Conservation (phyloP, 495 filamentous ascomycete species). For the Thozetella sp. region DNA sequence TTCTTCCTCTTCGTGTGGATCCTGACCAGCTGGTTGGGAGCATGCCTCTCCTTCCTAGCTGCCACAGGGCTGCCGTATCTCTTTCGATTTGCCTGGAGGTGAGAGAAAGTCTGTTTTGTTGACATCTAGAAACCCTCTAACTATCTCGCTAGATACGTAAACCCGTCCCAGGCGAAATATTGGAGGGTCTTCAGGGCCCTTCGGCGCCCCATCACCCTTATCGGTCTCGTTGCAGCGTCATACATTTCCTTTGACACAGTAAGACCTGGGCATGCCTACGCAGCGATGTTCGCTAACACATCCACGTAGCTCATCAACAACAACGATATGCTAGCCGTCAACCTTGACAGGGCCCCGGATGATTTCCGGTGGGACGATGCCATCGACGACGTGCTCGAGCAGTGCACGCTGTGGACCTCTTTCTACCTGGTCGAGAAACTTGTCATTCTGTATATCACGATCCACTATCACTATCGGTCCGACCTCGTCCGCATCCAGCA, state of each 20-base stretch:
- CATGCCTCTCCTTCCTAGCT: not conserved
- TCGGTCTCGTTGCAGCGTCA: conserved; percentile 9
- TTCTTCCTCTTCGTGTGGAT: not conserved
- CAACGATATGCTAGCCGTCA: conserved; percentile 6
- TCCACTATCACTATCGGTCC: conserved; percentile 83
- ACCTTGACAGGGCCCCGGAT: conserved; percentile 1
- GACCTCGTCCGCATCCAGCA: conserved; percentile 62
- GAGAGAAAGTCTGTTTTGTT: not conserved
- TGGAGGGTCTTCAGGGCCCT: not conserved
- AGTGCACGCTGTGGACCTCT: conserved; percentile 20
- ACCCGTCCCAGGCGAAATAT: not conserved
- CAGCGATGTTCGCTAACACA: not conserved
- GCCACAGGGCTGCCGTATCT: not conserved
- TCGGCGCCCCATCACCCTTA: not conserved
- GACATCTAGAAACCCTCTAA: not conserved
- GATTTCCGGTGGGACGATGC: conserved; percentile 12
- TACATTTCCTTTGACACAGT: conserved; percentile 15
- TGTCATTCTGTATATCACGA: conserved; percentile 76
- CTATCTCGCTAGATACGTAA: not conserved
- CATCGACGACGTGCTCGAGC: conserved; percentile 21
- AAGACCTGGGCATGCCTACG: not conserved
- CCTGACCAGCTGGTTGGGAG: not conserved
- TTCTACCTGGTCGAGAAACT: conserved; percentile 69
- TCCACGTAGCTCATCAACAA: conserved; percentile 8
- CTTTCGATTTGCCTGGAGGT: not conserved